Evolutionary conservation across 257 asterid species (phyloP).

Genomic region (Solanum bulbocastanum): DNA sequence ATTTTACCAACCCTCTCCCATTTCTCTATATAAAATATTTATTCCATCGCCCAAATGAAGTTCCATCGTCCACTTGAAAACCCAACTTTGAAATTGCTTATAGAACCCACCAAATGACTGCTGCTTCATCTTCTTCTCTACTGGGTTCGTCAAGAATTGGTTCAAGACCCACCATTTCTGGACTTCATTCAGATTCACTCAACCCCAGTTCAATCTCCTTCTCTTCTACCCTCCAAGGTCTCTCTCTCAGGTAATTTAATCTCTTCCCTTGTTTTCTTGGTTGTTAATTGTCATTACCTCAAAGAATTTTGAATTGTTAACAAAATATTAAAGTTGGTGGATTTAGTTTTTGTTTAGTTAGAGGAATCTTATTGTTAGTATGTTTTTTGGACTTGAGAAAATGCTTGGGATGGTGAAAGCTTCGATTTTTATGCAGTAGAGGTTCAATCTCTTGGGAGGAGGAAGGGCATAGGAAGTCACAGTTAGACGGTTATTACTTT

Average conservation of each 20-base stretch:
- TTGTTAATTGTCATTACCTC: background rate
- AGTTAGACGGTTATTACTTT: background rate
- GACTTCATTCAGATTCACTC: constrained; percentile 9
- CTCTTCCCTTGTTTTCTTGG: background rate
- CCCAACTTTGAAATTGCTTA: background rate
- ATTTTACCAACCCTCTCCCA: background rate
- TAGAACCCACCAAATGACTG: background rate
- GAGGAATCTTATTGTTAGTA: background rate
- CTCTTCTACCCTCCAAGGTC: constrained; percentile 34
- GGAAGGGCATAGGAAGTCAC: background rate
- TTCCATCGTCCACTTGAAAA: background rate
- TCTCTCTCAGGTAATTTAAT: constrained; percentile 32
- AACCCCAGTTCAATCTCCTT: constrained; percentile 28
- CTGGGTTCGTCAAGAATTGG: background rate
- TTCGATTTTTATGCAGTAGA: background rate
- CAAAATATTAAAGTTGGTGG: background rate
- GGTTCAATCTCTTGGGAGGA: background rate
- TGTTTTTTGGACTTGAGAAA: background rate
- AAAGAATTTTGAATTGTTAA: background rate
- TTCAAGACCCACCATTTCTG: background rate
- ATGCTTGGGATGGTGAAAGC: background rate
- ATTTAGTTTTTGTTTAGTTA: background rate
- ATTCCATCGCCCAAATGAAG: background rate
- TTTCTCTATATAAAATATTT: background rate
- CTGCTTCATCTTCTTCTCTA: background rate